These are phyloP conservation scores for Penicillium expansum DNA, from an alignment of 2,329 filamentous ascomycete genomes.

Conservation along the genomic window DNA sequence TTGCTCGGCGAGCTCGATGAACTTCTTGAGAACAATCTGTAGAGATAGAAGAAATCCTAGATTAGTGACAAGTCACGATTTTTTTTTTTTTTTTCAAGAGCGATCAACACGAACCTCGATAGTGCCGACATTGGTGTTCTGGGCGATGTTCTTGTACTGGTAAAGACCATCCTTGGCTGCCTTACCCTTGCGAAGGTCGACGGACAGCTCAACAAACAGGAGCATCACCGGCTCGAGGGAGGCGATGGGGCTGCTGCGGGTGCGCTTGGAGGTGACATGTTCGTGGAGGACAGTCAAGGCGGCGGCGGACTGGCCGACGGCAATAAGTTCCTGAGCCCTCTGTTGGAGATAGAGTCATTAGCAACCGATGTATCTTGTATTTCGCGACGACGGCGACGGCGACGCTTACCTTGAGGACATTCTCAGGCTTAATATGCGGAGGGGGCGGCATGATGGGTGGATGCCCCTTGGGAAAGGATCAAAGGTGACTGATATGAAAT, in stretches of 20 bases:
- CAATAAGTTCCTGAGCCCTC: slow-evolving; percentile 97
- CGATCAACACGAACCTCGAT: slow-evolving; percentile 66
- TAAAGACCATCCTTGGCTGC: slow-evolving; percentile 97
- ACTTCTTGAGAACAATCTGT: slow-evolving; percentile 85
- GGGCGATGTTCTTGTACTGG: slow-evolving; percentile 99
- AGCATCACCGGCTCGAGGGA: slow-evolving; percentile 98
- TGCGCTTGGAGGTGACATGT: slow-evolving; percentile 98
- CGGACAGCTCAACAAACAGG: slow-evolving; percentile 92
- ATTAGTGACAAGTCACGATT: not conserved
- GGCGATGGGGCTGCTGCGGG: slow-evolving; percentile 92
- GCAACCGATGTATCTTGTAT: slow-evolving; percentile 11
- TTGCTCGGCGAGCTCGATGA: slow-evolving; percentile 93
- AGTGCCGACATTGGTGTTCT: slow-evolving; percentile 97
- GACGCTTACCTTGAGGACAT: slow-evolving; percentile 76
- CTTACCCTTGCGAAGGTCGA: slow-evolving; percentile 97
- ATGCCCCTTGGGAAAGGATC: slow-evolving; percentile 29
- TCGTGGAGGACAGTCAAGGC: slow-evolving; percentile 95
- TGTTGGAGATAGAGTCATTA: slow-evolving; percentile 32
- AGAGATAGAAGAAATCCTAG: slow-evolving; percentile 33
- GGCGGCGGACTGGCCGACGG: slow-evolving; percentile 87
- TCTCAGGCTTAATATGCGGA: slow-evolving; percentile 96
- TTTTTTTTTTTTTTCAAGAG: not conserved
- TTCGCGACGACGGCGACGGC: slow-evolving; percentile 12
- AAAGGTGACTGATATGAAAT: slow-evolving; percentile 8
- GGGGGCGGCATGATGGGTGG: slow-evolving; percentile 77